Conservation (phyloP, 1,139 yeast species). For the Geotrichum carabidarum region DNA sequence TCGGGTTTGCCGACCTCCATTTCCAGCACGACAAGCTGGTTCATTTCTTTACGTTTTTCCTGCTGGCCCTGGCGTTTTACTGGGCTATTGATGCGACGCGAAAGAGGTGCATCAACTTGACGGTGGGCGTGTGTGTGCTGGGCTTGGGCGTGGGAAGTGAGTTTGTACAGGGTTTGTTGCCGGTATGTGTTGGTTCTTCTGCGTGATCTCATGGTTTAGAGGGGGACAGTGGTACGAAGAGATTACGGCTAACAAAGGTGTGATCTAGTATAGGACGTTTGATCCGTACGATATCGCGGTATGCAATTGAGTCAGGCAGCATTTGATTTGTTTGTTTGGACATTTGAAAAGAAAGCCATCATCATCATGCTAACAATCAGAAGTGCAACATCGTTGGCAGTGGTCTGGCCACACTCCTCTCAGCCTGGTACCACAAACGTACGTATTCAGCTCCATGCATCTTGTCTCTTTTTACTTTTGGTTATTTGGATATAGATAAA, state of each 20-base stretch:
- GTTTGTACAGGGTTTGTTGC: constrained; percentile 41
- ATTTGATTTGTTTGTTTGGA: background rate
- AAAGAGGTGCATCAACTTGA: constrained; percentile 41
- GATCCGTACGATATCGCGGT: constrained; percentile 37
- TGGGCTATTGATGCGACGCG: constrained; percentile 48
- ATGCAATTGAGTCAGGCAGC: constrained; percentile 12
- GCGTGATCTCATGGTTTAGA: background rate
- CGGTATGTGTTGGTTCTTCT: constrained; percentile 24
- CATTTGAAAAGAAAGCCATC: background rate
- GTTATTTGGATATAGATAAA: background rate
- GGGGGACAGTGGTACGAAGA: background rate
- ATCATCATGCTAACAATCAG: too few relatives aligned
- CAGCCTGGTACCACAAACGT: constrained; percentile 39
- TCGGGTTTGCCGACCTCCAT: constrained; percentile 51
- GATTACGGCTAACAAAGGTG: background rate
- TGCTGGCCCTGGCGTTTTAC: constrained; percentile 52
- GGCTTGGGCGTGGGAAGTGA: constrained; percentile 52
- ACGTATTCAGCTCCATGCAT: constrained; percentile 18
- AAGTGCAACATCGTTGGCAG: constrained; percentile 38
- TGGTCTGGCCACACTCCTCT: constrained; percentile 32
- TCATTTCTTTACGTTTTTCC: constrained; percentile 48
- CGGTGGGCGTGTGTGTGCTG: constrained; percentile 45
- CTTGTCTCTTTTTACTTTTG: background rate
- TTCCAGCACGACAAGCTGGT: constrained; percentile 50
- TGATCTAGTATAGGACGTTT: constrained; percentile 32